Base-by-base conservation (phyloP, 768 basidiomycete genomes). In the Auricularia auricula-judae region DNA sequence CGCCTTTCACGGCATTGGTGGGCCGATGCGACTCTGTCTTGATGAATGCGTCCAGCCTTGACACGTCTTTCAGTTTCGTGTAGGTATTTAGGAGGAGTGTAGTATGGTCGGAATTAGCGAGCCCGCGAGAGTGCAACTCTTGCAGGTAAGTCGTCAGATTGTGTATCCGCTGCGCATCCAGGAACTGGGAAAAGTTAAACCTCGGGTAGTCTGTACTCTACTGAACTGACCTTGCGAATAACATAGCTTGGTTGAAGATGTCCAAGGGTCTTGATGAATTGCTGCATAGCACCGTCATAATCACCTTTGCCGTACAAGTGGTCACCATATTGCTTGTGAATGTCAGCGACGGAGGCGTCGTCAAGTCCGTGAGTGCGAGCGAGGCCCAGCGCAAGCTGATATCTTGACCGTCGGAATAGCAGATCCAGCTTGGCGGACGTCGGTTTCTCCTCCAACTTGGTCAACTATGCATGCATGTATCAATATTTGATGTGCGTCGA, bases 61-160 rank as follows among this genome's bases (percentile, higher is more conserved):
- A 74, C 16, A 93, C 86, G 70, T 99, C 97, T 66, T 93, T 92
- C 23, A 97, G 87, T 72, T 98, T 98, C 62, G 97, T 97, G 75
- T 97, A 98, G 4, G 95, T 94, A 72, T 98, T 98, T 33, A 99
- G 84, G 3, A 99, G 82, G 7, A 99, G 85, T 0, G 97, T 98
- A 0, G 97, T 99, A 71, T 98, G 96, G 70, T 98, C 95, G 0
- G 93, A 86, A 70, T 96, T 98, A 35, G 97, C 96, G 4, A 96
- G 84, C 0, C 91, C 89, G 0, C 87, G 80, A 1, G 90, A 81
- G 72, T 99, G 97, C 0, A 99, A 79, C 73, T 96, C 95, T 81
- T 98, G 95, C 0, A 99, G 82, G 74, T 98, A 99, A 1, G 91
- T 91, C 36, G 91, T 94, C 62, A 99, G 87, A 72, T 95, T 93